Evolutionary conservation across 192 early-diverging fungal species (phyloP), one percentile per base, ranked within the genome.

Genomic region (Allomyces javanicus): DNA sequence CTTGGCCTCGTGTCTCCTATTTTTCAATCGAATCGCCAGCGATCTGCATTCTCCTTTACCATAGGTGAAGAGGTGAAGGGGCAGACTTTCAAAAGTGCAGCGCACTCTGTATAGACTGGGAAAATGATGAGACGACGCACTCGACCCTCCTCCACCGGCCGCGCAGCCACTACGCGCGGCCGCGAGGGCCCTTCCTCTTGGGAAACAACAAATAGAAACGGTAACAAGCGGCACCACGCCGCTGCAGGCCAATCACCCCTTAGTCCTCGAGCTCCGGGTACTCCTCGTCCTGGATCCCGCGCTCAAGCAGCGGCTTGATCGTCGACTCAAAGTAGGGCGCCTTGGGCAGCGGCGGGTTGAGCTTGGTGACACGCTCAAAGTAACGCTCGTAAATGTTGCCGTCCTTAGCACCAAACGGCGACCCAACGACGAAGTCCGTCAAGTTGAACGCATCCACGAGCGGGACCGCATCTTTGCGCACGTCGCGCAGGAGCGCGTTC

Each of bases 391-490:
- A 92, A 12, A 90, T 83, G 72, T 92, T 81, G 65, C 92, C 92
- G 65, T 92, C 90, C 70, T 80, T 84, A 45, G 86, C 80, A 63
- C 92, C 92, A 23, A 94, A 72, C 24, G 92, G 92, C 63, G 88
- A 89, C 78, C 90, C 91, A 69, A 94, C 75, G 25, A 94, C 83
- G 71, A 87, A 92, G 73, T 94, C 92, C 12, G 85, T 81, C 77
- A 86, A 87, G 70, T 89, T 90, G 76, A 92, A 94, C 24, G 89
- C 77, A 73, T 94, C 92, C 24, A 89, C 88, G 45, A 91, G 73
- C 10, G 89, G 82, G 75, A 94, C 85, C 50, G 86, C 87, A 66
- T 92, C 85, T 63, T 83, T 76, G 65, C 92, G 83, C n/a, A 94
- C 75, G 43, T 74, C 76, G 12, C 76, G 73, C 76, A 89, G 90